Percentiles rank a stretch among this genome's conserved stretches.
Conservation (phyloP, 345 rosid species). For the Triadica sebifera region DNA sequence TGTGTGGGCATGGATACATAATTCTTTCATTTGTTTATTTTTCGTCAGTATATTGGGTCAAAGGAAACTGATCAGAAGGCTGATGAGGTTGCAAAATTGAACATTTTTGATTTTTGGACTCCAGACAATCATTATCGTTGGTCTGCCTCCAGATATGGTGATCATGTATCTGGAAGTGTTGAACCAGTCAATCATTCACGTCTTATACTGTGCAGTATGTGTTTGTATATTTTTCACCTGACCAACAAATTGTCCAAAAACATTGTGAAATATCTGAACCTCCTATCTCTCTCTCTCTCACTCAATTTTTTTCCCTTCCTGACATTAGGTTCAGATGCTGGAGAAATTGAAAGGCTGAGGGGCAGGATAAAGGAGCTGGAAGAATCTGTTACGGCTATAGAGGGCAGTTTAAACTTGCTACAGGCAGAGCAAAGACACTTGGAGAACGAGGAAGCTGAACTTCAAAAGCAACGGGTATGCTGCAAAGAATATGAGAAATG, state of each 20-base stretch:
- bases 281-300: not conserved
- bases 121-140: constrained; percentile 89
- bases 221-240: not conserved
- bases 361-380: constrained; percentile 62
- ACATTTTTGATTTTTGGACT: constrained; percentile 82
- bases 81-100: constrained; percentile 64
- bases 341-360: constrained; percentile 67
- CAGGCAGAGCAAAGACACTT: constrained; percentile 54
- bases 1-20: not conserved
- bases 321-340: constrained; percentile 54
- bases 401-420: constrained; percentile 45
- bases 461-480: constrained; percentile 65
- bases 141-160: constrained; percentile 86
- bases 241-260: not conserved
- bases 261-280: constrained; percentile 3
- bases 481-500: constrained; percentile 6
- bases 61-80: constrained; percentile 79
- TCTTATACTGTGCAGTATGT: constrained; percentile 67
- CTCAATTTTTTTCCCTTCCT: not conserved
- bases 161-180: constrained; percentile 66
- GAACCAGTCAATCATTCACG: constrained; percentile 69
- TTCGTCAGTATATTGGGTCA: constrained; percentile 71
- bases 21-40: constrained; percentile 13
- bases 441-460: constrained; percentile 70
- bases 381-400: constrained; percentile 39